A percentile compares a stretch with the other conserved stretches of the same genome.
These are phyloP conservation scores for Dictyostelium brefeldianum DNA, from an alignment of 78 protist genomes.

Conservation along the genomic window DNA sequence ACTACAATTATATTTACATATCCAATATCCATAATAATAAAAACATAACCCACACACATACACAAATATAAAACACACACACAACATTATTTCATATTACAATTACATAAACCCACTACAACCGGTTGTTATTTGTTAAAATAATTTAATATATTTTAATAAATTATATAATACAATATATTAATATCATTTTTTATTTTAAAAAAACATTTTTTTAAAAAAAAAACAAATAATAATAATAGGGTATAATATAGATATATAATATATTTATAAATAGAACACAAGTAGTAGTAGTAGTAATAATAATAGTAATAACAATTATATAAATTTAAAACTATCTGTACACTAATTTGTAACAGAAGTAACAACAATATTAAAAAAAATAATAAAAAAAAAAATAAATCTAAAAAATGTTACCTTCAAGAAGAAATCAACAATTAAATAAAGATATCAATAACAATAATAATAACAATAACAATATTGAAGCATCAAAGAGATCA, in stretches of 20 bases:
- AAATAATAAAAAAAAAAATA: background rate
- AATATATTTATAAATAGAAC: background rate
- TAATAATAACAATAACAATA: background rate
- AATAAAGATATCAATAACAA: background rate
- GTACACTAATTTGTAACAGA: slow-evolving; percentile 4
- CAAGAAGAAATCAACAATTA: no score
- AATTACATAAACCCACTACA: no score
- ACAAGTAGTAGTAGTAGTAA: no score
- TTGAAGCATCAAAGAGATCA: background rate
- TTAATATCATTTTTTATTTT: background rate
- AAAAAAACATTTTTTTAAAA: background rate
- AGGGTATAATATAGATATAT: background rate
- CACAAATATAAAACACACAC: no score
- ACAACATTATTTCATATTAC: no score
- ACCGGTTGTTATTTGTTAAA: no score
- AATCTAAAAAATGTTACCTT: background rate
- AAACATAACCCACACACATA: no score
- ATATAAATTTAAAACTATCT: background rate
- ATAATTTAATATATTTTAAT: background rate
- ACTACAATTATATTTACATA: background rate
- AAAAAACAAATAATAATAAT: background rate
- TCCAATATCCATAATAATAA: no score
- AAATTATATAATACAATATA: background rate
- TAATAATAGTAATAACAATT: no score
- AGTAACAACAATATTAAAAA: background rate